Evolutionary conservation across 2,329 filamentous ascomycete genomes (phyloP).

Genomic region (Neonectria coccinea): DNA sequence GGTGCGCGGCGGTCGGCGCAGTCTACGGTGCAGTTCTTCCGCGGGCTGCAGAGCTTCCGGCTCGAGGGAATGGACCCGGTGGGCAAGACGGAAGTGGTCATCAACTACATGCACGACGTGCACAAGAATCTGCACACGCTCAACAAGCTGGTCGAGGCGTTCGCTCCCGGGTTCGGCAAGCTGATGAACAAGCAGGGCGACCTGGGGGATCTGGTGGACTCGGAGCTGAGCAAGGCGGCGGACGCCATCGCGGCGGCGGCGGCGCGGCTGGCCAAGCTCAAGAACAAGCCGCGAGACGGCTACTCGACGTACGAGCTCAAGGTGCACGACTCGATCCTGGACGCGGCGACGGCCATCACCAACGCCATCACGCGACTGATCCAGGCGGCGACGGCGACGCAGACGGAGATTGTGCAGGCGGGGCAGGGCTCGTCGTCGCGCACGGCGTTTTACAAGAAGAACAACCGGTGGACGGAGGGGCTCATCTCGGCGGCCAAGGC

Average conservation of each 20-base stretch:
- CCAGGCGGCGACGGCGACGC: slow-evolving; percentile 91
- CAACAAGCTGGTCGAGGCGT: slow-evolving; percentile 91
- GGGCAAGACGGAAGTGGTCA: slow-evolving; percentile 96
- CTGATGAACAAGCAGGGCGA: slow-evolving; percentile 84
- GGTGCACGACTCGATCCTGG: slow-evolving; percentile 94
- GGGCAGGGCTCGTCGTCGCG: slow-evolving; percentile 87
- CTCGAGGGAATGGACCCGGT: slow-evolving; percentile 90
- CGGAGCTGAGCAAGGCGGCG: slow-evolving; percentile 91
- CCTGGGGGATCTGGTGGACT: slow-evolving; percentile 91
- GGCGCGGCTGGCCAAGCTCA: slow-evolving; percentile 88
- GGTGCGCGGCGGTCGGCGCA: slow-evolving; percentile 86
- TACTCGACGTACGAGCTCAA: slow-evolving; percentile 97
- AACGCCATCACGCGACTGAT: slow-evolving; percentile 94
- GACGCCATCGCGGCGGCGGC: slow-evolving; percentile 95
- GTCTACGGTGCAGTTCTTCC: slow-evolving; percentile 94
- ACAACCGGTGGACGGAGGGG: slow-evolving; percentile 98
- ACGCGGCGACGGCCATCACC: slow-evolving; percentile 92
- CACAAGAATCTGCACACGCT: slow-evolving; percentile 93
- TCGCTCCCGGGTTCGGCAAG: slow-evolving; percentile 88
- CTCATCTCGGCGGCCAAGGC: slow-evolving; percentile 98
- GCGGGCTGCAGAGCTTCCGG: slow-evolving; percentile 91
- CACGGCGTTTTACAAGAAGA: slow-evolving; percentile 99
- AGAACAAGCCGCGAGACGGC: slow-evolving; percentile 94
- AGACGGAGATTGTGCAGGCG: slow-evolving; percentile 96
- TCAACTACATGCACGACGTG: slow-evolving; percentile 97